Evolutionary conservation across 345 rosid species (phyloP), one percentile per base, ranked within the genome.

Genomic region (Turnera subulata): DNA sequence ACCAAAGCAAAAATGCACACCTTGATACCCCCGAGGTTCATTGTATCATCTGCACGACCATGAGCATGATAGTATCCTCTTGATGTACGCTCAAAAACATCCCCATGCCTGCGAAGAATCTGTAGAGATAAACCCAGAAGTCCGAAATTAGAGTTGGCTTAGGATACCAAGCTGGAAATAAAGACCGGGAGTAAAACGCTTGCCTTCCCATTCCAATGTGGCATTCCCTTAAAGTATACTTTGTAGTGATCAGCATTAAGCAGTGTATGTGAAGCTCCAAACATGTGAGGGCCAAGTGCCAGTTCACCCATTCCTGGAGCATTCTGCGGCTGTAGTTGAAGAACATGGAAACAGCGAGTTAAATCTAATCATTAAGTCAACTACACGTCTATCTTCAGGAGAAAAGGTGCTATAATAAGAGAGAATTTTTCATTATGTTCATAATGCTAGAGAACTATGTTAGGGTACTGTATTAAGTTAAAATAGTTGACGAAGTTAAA

Each of bases 1-100:
- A 6, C 11, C 19, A 18, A 56, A 38, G 42, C 15, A 26, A 29
- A 46, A 39, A 57, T 14, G 58, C 57, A 33, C 76, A 93, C 99
- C 97, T 89, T 93, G 63, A 93, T 86, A 29, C 99, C 97, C 38
- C 99, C 99, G 24, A 93, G 83, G 73, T 93, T 93, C 99, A 93
- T 89, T 16, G 96, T 85, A 70, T 93, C 99, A 79, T 93, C 96
- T 45, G 99, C 81, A 47, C 96, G 91, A 6, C 99, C 99, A 26
- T 89, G 99, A 32, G 99, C 99, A 56, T 71, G 96, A 75, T 86
- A 93, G 57, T 85, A 85, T 63, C 96, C 96, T 71, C 72, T 75
- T 66, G 88, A 61, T 61, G 94, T 78, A 32, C 75, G 79, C 74
- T 93, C 97, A 67, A 89, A 86, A 47, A 89, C 60, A 73, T 93